phyloP scores from a whole-genome alignment of 2,329 filamentous ascomycete genomes.

The Apiospora sp. region DNA sequence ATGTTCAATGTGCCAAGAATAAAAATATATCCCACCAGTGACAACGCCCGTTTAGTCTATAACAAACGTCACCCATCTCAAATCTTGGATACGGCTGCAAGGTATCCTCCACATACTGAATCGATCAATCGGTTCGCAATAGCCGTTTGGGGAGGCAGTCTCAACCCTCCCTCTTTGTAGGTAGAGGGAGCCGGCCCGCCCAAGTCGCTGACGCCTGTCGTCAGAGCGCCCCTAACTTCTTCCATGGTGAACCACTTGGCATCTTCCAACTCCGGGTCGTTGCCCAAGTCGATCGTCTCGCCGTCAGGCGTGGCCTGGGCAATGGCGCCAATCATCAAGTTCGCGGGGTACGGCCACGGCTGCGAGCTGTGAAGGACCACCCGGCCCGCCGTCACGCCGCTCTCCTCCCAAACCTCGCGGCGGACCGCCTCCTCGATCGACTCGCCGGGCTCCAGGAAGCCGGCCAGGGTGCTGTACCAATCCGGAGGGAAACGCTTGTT shows the following conservation, averaged over 20 bases:
- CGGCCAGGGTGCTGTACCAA: constrained; percentile 90
- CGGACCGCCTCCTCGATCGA: constrained; percentile 85
- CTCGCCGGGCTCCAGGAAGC: constrained; percentile 86
- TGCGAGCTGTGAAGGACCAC: constrained; percentile 86
- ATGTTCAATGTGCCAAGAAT: neutral
- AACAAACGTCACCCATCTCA: constrained; percentile 40
- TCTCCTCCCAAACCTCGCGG: constrained; percentile 87
- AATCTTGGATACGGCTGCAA: constrained; percentile 63
- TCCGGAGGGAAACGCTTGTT: constrained; percentile 82
- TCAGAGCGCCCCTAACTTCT: constrained; percentile 79
- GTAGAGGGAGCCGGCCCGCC: constrained; percentile 69
- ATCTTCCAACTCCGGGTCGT: constrained; percentile 90
- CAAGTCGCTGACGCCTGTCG: constrained; percentile 70
- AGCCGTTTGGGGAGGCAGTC: constrained; percentile 84
- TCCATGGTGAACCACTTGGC: constrained; percentile 88
- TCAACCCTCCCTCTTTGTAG: constrained; percentile 79
- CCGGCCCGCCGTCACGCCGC: constrained; percentile 76
- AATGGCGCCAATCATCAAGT: constrained; percentile 86
- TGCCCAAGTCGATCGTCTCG: constrained; percentile 81
- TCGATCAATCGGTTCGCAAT: constrained; percentile 91
- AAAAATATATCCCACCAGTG: neutral
- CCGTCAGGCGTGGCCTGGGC: constrained; percentile 82
- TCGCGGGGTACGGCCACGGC: constrained; percentile 87
- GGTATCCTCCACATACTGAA: constrained; percentile 80
- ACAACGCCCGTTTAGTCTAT: neutral